These are phyloP conservation scores for Triglochin maritima DNA, from an alignment of 106 monocot genomes.

Conservation along the genomic window DNA sequence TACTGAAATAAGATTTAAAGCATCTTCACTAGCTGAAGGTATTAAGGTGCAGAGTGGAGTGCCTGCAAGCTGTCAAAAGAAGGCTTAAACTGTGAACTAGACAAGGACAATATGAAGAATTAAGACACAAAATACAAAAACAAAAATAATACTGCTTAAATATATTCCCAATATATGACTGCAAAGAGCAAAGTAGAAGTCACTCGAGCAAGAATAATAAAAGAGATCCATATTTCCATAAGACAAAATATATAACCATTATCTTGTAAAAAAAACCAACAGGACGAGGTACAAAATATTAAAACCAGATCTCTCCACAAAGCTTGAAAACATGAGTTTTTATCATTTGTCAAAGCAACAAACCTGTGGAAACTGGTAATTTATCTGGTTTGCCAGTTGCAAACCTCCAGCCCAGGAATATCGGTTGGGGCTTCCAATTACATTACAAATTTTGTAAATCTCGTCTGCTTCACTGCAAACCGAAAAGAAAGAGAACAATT, in stretches of 20 bases:
- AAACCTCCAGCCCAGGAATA: constrained; percentile 56
- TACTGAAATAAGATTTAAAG: constrained; percentile 55
- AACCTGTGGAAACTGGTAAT: constrained; percentile 47
- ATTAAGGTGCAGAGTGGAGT: constrained; percentile 34
- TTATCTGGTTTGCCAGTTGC: constrained; percentile 38
- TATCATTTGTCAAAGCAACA: no score
- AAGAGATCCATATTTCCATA: no score
- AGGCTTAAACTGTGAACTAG: not conserved
- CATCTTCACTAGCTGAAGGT: constrained; percentile 58
- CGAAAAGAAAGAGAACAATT: no score
- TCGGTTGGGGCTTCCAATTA: constrained; percentile 53
- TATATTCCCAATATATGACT: no score
- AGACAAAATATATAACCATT: no score
- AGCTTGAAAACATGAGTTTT: no score
- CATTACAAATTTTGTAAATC: constrained; percentile 66
- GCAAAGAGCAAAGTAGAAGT: no score
- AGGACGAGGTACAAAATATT: no score
- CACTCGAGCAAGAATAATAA: no score
- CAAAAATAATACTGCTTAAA: not conserved
- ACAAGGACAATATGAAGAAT: not conserved
- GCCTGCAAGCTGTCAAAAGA: constrained; percentile 26
- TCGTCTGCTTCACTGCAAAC: constrained; percentile 55
- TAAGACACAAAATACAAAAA: not conserved
- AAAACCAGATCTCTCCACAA: no score
- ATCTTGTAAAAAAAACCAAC: no score